Evolutionary conservation across 202 grass and related monocot genomes (phyloP).

Genomic region (Setaria italica): DNA sequence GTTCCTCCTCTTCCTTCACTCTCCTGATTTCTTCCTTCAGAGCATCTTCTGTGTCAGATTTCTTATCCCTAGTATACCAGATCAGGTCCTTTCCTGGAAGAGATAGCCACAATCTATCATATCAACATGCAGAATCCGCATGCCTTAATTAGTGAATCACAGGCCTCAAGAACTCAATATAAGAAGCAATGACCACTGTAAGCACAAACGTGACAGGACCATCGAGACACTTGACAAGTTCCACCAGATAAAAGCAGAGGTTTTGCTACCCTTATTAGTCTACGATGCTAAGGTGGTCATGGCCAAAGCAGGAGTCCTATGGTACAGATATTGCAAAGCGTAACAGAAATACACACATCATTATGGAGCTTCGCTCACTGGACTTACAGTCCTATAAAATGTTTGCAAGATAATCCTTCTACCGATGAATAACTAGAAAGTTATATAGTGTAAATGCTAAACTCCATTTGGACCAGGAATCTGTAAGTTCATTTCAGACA

Average conservation of each 20-base stretch:
- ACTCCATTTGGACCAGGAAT: constrained; percentile 8
- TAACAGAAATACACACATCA: not conserved
- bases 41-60: constrained; percentile 68
- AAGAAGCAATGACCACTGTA: not conserved
- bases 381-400: not conserved
- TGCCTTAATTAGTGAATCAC: not conserved
- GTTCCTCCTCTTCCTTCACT: constrained; percentile 97
- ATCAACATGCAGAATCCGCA: not conserved
- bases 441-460: not conserved
- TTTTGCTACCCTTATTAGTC: not conserved
- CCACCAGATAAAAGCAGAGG: not conserved
- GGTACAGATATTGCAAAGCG: not conserved
- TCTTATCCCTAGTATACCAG: constrained; percentile 90
- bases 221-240: not conserved
- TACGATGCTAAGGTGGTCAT: too few species aligned
- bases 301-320: not conserved
- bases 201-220: constrained; percentile 11
- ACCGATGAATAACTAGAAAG: not conserved
- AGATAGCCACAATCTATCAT: not conserved
- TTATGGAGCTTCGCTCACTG: not conserved
- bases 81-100: constrained; percentile 82
- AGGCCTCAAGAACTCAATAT: constrained; percentile 3
- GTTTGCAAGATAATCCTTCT: not conserved
- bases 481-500: not conserved
- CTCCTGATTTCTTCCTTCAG: constrained; percentile 92